These are phyloP conservation scores for Solanum habrochaites DNA, from an alignment of 257 asterid genomes.

Conservation along the genomic window DNA sequence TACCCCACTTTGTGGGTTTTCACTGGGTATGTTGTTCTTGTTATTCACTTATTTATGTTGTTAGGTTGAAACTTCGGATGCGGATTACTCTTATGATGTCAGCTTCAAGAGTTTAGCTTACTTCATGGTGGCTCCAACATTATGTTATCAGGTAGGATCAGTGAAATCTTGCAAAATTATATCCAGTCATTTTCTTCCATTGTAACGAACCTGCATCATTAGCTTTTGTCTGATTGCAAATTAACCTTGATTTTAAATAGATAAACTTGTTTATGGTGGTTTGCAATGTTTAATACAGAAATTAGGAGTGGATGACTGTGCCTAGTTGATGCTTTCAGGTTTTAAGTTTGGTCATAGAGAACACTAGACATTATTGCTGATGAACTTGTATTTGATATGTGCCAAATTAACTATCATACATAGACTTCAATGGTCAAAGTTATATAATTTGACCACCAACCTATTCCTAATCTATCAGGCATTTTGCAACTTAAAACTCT, in stretches of 20 bases:
- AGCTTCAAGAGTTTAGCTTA: constrained; percentile 25
- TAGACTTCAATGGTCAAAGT: not conserved
- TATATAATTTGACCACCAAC: not conserved
- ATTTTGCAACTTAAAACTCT: not conserved
- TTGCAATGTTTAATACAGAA: not conserved
- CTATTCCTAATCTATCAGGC: not conserved
- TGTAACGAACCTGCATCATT: not conserved
- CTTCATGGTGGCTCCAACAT: constrained; percentile 12
- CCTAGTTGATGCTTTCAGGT: not conserved
- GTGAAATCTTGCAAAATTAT: not conserved
- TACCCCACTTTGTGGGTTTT: not conserved
- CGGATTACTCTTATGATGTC: constrained; percentile 49
- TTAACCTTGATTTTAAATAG: not conserved
- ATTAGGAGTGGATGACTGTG: not conserved
- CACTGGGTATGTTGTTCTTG: not conserved
- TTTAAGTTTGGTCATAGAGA: not conserved
- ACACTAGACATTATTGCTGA: not conserved
- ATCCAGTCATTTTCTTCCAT: not conserved
- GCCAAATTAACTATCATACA: not conserved
- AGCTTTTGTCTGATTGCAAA: not conserved
- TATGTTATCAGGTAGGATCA: constrained; percentile 38
- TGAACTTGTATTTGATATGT: not conserved
- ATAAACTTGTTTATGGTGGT: not conserved
- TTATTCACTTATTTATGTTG: not conserved
- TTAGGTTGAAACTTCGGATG: constrained; percentile 49